Conservation (phyloP, 164 flowering plant species). For the Malania oleifera region DNA sequence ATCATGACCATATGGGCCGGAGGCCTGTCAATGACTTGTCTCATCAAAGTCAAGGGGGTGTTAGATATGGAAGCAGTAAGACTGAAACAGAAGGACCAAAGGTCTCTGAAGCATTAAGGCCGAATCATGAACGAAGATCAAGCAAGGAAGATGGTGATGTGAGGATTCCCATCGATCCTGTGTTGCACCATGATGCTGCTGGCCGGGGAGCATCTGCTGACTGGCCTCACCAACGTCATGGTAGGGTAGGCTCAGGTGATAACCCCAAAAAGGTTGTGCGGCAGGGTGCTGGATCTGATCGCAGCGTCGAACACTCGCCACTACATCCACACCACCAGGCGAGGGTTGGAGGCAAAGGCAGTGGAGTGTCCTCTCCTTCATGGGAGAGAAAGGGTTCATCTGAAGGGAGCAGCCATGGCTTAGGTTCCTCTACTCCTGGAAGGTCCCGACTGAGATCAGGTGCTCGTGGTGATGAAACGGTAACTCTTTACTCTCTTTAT, state of each 20-base stretch:
- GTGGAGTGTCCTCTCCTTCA: constrained; percentile 34
- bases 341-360: constrained; percentile 27
- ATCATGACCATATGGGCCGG: neutral
- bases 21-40: neutral
- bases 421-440: constrained; percentile 41
- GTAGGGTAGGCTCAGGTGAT: constrained; percentile 19
- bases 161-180: constrained; percentile 13
- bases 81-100: constrained; percentile 6
- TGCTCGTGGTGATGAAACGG: constrained; percentile 38
- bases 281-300: constrained; percentile 30
- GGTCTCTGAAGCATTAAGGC: constrained; percentile 4
- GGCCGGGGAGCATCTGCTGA: constrained; percentile 3
- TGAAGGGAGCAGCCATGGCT: constrained; percentile 32
- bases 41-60: constrained; percentile 4
- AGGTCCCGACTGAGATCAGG: constrained; percentile 36
- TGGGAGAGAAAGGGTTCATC: constrained; percentile 40
- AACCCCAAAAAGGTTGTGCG: constrained; percentile 19
- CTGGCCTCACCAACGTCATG: constrained; percentile 12
- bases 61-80: neutral
- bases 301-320: constrained; percentile 42
- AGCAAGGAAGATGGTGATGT: constrained; percentile 20
- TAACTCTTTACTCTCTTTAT: constrained; percentile 15
- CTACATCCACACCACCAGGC: constrained; percentile 32
- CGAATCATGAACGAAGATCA: constrained; percentile 11
- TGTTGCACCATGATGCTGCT: constrained; percentile 5